These are phyloP conservation scores for Venustampulla echinocandica DNA, from an alignment of 495 filamentous ascomycete genomes.

Conservation along the genomic window DNA sequence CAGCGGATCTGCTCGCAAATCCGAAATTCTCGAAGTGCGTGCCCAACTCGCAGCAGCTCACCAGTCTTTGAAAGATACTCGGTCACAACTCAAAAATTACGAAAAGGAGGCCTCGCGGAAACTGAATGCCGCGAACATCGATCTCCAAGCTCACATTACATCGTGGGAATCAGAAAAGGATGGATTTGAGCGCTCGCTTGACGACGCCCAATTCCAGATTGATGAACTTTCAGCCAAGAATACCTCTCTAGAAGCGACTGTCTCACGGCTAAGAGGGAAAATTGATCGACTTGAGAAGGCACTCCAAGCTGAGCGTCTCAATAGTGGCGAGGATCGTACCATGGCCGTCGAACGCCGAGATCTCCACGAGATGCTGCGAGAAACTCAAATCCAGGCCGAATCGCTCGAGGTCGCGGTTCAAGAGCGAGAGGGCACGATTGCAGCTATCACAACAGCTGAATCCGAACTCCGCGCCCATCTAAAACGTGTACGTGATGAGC, in stretches of 20 bases:
- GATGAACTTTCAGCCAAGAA: conserved; percentile 26
- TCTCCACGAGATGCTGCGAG: conserved; percentile 31
- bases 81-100: conserved; percentile 47
- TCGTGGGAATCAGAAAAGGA: conserved; percentile 38
- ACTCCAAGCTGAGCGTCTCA: conserved; percentile 37
- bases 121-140: conserved; percentile 35
- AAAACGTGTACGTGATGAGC: conserved; percentile 51
- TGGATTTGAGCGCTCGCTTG: conserved; percentile 36
- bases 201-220: conserved; percentile 25
- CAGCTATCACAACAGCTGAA: conserved; percentile 36
- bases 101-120: conserved; percentile 43
- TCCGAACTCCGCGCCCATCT: conserved; percentile 48
- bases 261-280: conserved; percentile 23
- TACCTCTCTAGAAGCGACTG: conserved; percentile 22
- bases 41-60: conserved; percentile 55
- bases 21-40: conserved; percentile 52
- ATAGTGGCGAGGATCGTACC: conserved; percentile 26
- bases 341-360: conserved; percentile 30
- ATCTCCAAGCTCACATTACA: conserved; percentile 30
- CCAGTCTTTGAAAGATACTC: conserved; percentile 50
- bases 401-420: conserved; percentile 34
- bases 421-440: conserved; percentile 38
- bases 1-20: conserved; percentile 45
- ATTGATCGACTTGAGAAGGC: conserved; percentile 41
- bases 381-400: conserved; percentile 33